Conservation (phyloP, 306 rosid genomes). For the Rosa rugosa region DNA sequence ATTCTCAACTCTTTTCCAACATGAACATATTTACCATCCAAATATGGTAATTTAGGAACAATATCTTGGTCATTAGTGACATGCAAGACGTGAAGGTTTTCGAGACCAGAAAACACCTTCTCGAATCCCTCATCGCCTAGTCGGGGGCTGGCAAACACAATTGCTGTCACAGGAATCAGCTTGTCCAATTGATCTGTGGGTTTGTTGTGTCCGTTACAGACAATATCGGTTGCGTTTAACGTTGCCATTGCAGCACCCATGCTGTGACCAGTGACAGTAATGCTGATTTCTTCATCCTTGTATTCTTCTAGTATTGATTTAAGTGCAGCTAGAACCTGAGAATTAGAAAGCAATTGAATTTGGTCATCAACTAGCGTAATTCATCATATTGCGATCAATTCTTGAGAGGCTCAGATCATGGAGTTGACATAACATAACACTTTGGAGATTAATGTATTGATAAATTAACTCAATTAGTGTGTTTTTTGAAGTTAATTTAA, state of each 20-base stretch:
- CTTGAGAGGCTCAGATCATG: no score
- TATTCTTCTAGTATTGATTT: not conserved
- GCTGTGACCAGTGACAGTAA: slow-evolving; percentile 11
- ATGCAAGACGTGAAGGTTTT: slow-evolving; percentile 12
- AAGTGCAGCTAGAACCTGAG: not conserved
- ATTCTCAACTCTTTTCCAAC: slow-evolving; percentile 15
- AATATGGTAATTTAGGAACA: not conserved
- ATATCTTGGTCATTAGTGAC: not conserved
- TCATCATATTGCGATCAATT: no score
- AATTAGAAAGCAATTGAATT: not conserved
- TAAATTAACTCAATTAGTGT: no score
- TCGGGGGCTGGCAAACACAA: slow-evolving; percentile 9
- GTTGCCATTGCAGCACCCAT: slow-evolving; percentile 24
- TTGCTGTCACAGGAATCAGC: slow-evolving; percentile 8
- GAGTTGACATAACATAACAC: no score
- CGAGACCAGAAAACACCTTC: not conserved
- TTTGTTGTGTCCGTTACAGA: slow-evolving; percentile 4
- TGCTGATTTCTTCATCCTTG: slow-evolving; percentile 18
- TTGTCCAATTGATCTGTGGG: not conserved
- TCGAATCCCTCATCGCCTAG: slow-evolving; percentile 17
- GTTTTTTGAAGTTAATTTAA: no score
- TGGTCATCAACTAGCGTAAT: not conserved
- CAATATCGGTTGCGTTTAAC: slow-evolving; percentile 14
- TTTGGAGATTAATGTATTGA: no score
- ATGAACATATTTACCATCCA: not conserved